These are phyloP conservation scores for Limnomonas spitsbergensis DNA, from an alignment of 139 green algal species.

Conservation along the genomic window DNA sequence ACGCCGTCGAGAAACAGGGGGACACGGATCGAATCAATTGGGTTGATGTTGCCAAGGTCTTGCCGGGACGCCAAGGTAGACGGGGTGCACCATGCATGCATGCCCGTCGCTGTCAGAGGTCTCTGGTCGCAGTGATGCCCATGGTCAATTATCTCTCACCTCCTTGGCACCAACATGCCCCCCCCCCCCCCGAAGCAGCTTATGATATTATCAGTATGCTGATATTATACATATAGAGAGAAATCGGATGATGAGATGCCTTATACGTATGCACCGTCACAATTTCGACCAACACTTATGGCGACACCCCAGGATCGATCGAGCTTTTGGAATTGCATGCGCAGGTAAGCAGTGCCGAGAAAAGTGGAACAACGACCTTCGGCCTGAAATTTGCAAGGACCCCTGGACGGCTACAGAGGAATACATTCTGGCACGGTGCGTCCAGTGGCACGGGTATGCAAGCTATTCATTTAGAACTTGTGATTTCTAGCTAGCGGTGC, in stretches of 20 bases:
- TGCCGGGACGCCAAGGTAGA: background rate
- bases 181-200: too few species aligned
- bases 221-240: too few species aligned
- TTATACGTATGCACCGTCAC: background rate
- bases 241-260: too few species aligned
- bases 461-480: background rate
- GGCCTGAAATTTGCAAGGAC: conserved; percentile 50
- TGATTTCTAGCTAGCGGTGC: background rate
- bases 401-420: conserved; percentile 29
- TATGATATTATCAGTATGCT: too few species aligned
- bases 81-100: background rate
- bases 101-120: background rate
- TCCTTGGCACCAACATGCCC: too few species aligned
- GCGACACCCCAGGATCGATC: too few species aligned
- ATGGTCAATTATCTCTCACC: background rate
- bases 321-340: too few species aligned
- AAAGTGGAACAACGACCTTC: conserved; percentile 73
- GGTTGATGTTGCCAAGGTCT: background rate
- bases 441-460: background rate
- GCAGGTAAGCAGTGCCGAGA: conserved; percentile 82
- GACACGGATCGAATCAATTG: background rate
- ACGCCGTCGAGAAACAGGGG: background rate
- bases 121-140: background rate
- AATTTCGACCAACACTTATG: conserved; percentile 7
- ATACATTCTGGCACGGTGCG: conserved; percentile 19